These are phyloP conservation scores for Triticum turgidum DNA, from an alignment of 176 grass and related monocot genomes.

Conservation along the genomic window DNA sequence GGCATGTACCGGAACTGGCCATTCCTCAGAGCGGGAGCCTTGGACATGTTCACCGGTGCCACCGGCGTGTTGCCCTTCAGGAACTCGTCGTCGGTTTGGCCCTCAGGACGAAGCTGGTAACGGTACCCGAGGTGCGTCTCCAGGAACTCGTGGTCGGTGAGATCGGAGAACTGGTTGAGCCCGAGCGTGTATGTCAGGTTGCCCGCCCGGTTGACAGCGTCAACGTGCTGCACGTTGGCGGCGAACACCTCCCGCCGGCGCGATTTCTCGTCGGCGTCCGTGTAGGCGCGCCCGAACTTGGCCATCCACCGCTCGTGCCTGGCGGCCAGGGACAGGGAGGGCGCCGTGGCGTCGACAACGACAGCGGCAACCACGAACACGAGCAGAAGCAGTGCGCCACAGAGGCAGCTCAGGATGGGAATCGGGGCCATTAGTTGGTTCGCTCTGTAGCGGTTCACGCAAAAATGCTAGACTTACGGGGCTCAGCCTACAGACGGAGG, in stretches of 20 bases:
- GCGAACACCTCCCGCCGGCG: conserved; percentile 37
- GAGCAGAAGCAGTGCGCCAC: background rate
- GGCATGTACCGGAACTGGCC: background rate
- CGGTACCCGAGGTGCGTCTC: background rate
- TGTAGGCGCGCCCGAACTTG: conserved; percentile 37
- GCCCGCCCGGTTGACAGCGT: conserved; percentile 30
- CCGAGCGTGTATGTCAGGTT: conserved; percentile 45
- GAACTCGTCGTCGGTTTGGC: no score
- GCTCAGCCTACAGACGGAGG: no score
- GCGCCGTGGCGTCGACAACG: background rate
- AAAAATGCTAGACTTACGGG: no score
- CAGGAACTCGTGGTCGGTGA: conserved; percentile 45
- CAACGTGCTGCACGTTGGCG: conserved; percentile 36
- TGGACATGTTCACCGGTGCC: background rate
- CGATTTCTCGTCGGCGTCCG: conserved; percentile 37
- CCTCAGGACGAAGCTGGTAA: background rate
- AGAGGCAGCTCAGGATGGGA: background rate
- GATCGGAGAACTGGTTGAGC: conserved; percentile 45
- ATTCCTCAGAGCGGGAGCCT: background rate
- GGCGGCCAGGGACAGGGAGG: background rate
- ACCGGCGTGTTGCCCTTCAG: background rate
- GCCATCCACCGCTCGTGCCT: conserved; percentile 53
- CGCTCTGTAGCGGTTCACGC: background rate
- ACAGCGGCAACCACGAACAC: background rate
- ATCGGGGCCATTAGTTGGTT: conserved; percentile 19